phyloP scores from a whole-genome alignment of 192 early-diverging fungal genomes.

The Coemansia sp. region DNA sequence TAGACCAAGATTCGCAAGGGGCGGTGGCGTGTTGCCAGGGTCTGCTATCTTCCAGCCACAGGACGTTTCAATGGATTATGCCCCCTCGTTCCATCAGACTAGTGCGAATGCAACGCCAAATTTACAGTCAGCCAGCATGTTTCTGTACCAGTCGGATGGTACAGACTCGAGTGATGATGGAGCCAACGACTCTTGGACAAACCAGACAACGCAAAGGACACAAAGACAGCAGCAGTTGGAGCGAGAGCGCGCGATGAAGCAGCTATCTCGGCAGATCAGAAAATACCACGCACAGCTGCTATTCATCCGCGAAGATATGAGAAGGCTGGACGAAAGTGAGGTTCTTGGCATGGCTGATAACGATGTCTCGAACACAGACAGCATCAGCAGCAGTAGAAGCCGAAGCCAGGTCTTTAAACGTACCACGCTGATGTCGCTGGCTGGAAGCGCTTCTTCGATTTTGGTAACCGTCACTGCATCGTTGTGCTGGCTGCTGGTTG shows the following conservation, averaged over 20 bases:
- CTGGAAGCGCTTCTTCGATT: conserved; percentile 17
- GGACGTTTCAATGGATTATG: conserved; percentile 3
- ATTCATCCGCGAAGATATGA: conserved; percentile 37
- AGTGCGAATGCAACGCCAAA: background rate
- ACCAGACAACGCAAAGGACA: conserved; percentile 8
- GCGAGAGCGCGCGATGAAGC: conserved; percentile 47
- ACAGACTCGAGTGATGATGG: conserved; percentile 31
- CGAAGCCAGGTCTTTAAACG: background rate
- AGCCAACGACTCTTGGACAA: background rate
- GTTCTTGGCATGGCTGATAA: conserved; percentile 9
- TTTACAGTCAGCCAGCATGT: conserved; percentile 17
- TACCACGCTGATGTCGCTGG: background rate
- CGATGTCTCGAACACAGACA: background rate
- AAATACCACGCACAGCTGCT: conserved; percentile 42
- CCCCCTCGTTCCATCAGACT: background rate
- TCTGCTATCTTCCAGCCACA: conserved; percentile 4
- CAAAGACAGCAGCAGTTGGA: conserved; percentile 18
- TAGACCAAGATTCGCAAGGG: background rate
- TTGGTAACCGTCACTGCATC: conserved; percentile 21
- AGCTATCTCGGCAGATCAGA: conserved; percentile 38
- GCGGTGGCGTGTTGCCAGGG: background rate
- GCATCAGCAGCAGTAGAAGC: background rate
- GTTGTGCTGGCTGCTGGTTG: conserved; percentile 51
- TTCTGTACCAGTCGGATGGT: conserved; percentile 24
- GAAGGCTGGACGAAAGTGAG: conserved; percentile 29